phyloP scores from a whole-genome alignment of 768 basidiomycete genomes.

The Amanita subjunquillea region DNA sequence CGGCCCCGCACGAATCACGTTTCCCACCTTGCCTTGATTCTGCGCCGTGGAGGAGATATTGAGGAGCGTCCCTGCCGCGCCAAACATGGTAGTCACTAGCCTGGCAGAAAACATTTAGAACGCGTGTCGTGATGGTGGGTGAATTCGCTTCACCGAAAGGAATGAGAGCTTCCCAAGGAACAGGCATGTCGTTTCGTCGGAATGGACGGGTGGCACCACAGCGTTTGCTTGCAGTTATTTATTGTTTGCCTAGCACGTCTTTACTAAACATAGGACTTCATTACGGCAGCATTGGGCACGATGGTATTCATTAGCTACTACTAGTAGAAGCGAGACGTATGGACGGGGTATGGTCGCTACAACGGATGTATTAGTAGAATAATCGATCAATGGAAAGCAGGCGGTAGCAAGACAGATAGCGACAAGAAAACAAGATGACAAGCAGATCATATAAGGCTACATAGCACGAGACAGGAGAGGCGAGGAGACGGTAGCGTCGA shows the following conservation, averaged over 20 bases:
- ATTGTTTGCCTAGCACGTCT: background rate
- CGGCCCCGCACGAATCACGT: background rate
- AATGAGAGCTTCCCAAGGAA: slow-evolving; percentile 96
- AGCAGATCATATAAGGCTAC: slow-evolving; percentile 4
- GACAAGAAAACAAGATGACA: slow-evolving; percentile 3
- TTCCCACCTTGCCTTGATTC: slow-evolving; percentile 84
- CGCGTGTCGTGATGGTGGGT: background rate
- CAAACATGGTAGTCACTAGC: slow-evolving; percentile 79
- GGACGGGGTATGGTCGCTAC: background rate
- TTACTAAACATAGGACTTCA: background rate
- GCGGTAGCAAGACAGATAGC: background rate
- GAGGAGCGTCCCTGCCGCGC: slow-evolving; percentile 79
- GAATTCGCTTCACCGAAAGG: slow-evolving; percentile 62
- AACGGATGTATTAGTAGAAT: background rate
- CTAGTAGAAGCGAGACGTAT: background rate
- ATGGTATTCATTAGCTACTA: too few relatives aligned
- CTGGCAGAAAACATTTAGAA: slow-evolving; percentile 21
- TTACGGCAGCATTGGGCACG: background rate
- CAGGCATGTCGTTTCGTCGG: slow-evolving; percentile 52
- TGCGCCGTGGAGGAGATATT: slow-evolving; percentile 69
- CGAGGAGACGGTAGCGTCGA: background rate
- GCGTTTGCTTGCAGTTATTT: too few relatives aligned
- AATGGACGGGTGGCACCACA: too few relatives aligned
- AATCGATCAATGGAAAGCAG: background rate
- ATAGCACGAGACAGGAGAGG: background rate